Percentiles rank a stretch among this genome's conserved stretches.
These are phyloP conservation scores for Citrullus amarus DNA, from an alignment of 306 rosid genomes.

Conservation along the genomic window DNA sequence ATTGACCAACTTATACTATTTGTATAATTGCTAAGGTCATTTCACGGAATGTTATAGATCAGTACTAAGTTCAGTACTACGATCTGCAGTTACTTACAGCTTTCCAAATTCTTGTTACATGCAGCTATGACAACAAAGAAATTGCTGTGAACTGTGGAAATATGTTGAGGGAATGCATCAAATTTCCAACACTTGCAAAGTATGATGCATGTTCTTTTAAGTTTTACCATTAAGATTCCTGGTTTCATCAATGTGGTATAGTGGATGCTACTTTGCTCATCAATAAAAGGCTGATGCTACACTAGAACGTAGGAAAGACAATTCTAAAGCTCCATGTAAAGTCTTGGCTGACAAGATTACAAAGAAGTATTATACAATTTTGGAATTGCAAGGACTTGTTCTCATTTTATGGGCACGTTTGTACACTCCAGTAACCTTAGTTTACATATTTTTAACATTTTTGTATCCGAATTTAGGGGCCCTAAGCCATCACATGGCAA, in stretches of 20 bases:
- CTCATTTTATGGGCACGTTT: background rate
- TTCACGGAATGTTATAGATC: background rate
- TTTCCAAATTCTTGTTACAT: background rate
- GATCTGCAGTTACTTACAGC: background rate
- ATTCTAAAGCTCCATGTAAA: background rate
- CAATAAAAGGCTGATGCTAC: background rate
- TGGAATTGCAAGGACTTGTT: background rate
- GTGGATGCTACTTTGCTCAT: background rate
- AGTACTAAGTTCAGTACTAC: background rate
- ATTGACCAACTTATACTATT: background rate
- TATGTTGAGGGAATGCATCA: constrained; percentile 96
- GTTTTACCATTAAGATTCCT: background rate
- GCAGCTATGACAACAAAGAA: constrained; percentile 96
- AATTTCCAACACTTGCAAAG: constrained; percentile 74
- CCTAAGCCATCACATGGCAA: no score
- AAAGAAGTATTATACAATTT: background rate
- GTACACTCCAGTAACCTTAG: background rate
- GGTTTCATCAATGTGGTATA: constrained; percentile 9
- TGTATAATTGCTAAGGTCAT: background rate
- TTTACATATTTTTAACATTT: background rate
- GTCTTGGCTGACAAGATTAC: background rate
- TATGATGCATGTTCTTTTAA: constrained; percentile 24
- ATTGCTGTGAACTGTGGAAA: constrained; percentile 79
- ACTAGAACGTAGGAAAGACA: background rate
- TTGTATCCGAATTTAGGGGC: background rate